phyloP scores from a whole-genome alignment of 1,139 yeast species.

The Hansenula anomala region DNA sequence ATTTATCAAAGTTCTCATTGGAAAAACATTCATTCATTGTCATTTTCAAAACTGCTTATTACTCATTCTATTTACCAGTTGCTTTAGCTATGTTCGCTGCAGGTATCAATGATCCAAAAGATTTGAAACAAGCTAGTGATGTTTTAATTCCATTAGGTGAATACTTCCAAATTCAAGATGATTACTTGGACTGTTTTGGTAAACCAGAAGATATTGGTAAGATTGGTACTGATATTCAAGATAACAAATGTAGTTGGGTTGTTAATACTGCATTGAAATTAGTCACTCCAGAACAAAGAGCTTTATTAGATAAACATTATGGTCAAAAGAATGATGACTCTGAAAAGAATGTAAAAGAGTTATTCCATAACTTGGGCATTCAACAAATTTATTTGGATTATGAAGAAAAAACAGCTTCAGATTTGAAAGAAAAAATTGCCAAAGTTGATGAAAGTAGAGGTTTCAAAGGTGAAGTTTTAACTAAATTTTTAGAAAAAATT shows the following conservation, averaged over 20 bases:
- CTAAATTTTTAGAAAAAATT: constrained; percentile 81
- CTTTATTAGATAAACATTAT: constrained; percentile 77
- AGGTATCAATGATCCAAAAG: constrained; percentile 65
- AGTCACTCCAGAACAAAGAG: constrained; percentile 78
- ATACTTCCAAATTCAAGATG: constrained; percentile 98
- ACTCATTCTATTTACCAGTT: constrained; percentile 95
- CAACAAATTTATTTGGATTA: constrained; percentile 69
- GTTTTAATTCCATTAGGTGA: constrained; percentile 94
- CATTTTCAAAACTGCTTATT: constrained; percentile 94
- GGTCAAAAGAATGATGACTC: constrained; percentile 72
- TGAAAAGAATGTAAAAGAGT: constrained; percentile 68
- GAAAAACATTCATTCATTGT: constrained; percentile 93
- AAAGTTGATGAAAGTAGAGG: constrained; percentile 86
- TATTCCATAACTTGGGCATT: constrained; percentile 72
- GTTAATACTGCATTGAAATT: constrained; percentile 86
- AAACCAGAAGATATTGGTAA: constrained; percentile 97
- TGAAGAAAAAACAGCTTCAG: constrained; percentile 71
- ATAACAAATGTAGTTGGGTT: constrained; percentile 98
- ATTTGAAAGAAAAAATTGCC: constrained; percentile 61
- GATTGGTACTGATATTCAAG: constrained; percentile 97
- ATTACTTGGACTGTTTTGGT: constrained; percentile 94
- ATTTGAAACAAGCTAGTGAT: constrained; percentile 83
- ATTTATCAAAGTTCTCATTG: constrained; percentile 79
- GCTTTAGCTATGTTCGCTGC: constrained; percentile 95
- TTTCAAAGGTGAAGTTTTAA: constrained; percentile 79